Evolutionary conservation across 176 grass and related monocot genomes (phyloP), one percentile per base, ranked within the genome.

Genomic region (Aegilops tauschii): DNA sequence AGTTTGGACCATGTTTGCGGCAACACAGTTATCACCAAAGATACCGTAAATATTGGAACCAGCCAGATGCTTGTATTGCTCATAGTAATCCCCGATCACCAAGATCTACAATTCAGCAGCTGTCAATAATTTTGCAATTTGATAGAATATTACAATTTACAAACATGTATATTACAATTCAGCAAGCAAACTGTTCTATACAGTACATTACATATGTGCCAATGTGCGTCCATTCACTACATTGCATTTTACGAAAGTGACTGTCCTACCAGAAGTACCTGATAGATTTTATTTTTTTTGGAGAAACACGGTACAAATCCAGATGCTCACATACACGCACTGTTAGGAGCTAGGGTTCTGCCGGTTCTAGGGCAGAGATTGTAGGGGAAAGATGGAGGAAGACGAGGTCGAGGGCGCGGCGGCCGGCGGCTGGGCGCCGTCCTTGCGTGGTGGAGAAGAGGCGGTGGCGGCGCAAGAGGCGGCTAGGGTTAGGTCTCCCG

Each of bases 41-140:
- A 86, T 80, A 80, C 87, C 95, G 9, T 90, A 90, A 65, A 96
- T 49, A 84, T 84, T 80, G 20, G 88, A 88, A 64, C 73, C 56
- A 67, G 77, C 66, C 62, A 91, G 73, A 84, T 96, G 89, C 35
- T 80, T 90, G 90, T 79, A 87, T 73, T 89, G 80, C 16, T 91
- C 92, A 86, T 76, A 40, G 83, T 96, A 94, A 50, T 84, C 58
- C 32, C 97, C 97, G 68, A 99, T 85, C 56, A 99, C 71, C 54
- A 99, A 81, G 36, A 89, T 87, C 97, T 99, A 88, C 56, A 95
- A 88, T 77, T 83, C 18, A 80, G 30, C 17, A 73, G 50, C 64
- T 49, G 34, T 80, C 66, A 94, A 87, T 45, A 89, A 66, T 61
- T 89, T 69, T 56, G 39, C 27, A 35, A 32, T 76, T 50, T 69